Base-by-base conservation (phyloP, 352 stramenopile genomes). In the Globisporangium acanthophoron region DNA sequence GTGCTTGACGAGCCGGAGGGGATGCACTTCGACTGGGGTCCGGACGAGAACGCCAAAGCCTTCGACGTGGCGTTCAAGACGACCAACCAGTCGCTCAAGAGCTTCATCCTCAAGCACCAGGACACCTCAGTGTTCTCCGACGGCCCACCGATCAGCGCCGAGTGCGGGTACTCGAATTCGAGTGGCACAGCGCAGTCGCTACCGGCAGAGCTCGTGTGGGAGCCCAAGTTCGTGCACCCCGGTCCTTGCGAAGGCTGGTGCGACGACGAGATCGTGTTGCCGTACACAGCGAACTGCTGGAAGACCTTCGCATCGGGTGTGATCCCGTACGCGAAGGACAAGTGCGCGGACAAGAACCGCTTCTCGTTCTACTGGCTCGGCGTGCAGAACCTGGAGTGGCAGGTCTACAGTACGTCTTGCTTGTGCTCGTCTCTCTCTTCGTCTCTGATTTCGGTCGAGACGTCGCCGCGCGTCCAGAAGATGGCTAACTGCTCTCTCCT, bases 291-390 rank as follows among this genome's bases (percentile, higher is more conserved):
- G 5, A 63, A 67, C 41, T 67, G 61, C 61, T 52, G 51, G 35
- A 44, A 44, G 24, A 50, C 33, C 11, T 58, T 63, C 31, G 15
- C 24, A 4, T n/a, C 40, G 29, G 56, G 54, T 15, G 16, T 5
- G 3, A 44, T 67, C 27, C 54, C 61, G 18, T 62, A 62, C 61
- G 29, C 58, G 13, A 61, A 58, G 20, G 49, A 39, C 35, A 54
- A 44, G 49, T 67, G 61, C 16, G 39, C 57, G 3, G 61, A 56
- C 29, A 56, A 61, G 44, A 56, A 54, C 16, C 54, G 41, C 21
- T 39, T 84, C 6, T 78, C 70, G 3, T 74, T 87, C 51, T 80
- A 76, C 65, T 87, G 76, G 76, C 58, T 84, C 29, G 65, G 63
- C 5, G 72, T 78, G 58, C 67, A 82, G 44, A 58, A 64, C 9